Base-by-base conservation (phyloP, 192 early-diverging fungal genomes). In the Coemansia sp. region DNA sequence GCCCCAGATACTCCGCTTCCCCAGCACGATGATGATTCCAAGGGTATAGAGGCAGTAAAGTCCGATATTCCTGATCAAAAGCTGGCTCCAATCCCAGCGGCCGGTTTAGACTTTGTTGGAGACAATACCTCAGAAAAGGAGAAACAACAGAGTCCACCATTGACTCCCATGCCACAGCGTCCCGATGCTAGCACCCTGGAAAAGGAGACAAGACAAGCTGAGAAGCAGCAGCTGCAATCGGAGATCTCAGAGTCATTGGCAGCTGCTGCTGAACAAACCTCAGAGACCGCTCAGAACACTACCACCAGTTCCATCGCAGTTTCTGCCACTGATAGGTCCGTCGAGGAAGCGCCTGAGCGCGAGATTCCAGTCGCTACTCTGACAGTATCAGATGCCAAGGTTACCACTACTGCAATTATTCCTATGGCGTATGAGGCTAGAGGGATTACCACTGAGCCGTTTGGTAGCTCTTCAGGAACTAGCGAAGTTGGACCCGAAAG, bases 321-420 rank as follows among this genome's bases (percentile, higher is more conserved):
- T 30, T 2, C 28, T 30, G 28, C 28, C 28, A 30, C 34, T 24
- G 25, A 10, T 25, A 10, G 14, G n/a, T 22, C 26, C 26, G 7
- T 1, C 16, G 59, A 18, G 2, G 59, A 54, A 18, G 21, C 1
- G 14, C 24, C 58, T n/a, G 54, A 58, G 28, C 48, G 27, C n/a
- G 59, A 54, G 9, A 52, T 63, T 4, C 65, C 71, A 1, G 65
- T 64, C 18, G 61, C 50, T 12, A 64, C 65, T 2, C 62, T 38
- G 12, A 67, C 61, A 5, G 18, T 22, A 0, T 22, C 26, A 19
- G 62, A 65, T 28, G 30, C 19, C 21, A 18, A 22, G 1, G 34
- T 49, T 3, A 2, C 57, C 2, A 28, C 62, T 6, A 6, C 30
- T 4, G 5, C 32, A 2, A 54, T 56, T 4, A 32, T 10, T 22